phyloP scores from a whole-genome alignment of 768 basidiomycete species.

The Clitopilus hobsonii region DNA sequence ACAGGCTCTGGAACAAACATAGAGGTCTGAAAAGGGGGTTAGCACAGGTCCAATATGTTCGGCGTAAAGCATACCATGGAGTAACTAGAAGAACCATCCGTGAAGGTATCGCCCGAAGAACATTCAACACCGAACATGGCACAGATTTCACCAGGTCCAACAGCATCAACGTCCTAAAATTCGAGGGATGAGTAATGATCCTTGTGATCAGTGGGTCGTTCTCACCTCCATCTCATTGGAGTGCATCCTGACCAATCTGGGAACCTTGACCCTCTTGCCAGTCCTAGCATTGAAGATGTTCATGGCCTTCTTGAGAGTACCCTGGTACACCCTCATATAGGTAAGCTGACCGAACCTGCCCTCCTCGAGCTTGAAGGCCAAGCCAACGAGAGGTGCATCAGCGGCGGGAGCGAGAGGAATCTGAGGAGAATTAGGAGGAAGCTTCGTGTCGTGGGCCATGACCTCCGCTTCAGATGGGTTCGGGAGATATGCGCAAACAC shows the following conservation, averaged over 20 bases:
- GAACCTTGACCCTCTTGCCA: conserved; percentile 96
- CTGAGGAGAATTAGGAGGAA: conserved; percentile 57
- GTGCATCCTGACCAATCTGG: conserved; percentile 95
- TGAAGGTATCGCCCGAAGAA: conserved; percentile 96
- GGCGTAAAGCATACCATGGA: conserved; percentile 70
- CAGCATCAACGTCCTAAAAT: conserved; percentile 78
- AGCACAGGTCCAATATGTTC: not conserved
- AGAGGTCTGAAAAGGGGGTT: conserved; percentile 59
- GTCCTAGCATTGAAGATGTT: conserved; percentile 90
- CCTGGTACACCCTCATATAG: conserved; percentile 98
- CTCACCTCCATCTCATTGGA: conserved; percentile 97
- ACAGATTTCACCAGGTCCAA: conserved; percentile 98
- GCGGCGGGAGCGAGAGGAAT: conserved; percentile 81
- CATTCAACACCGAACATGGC: conserved; percentile 99
- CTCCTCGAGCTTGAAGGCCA: conserved; percentile 99
- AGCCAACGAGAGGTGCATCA: conserved; percentile 81
- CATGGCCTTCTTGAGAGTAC: conserved; percentile 80
- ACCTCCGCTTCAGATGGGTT: conserved; percentile 77
- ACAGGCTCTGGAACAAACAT: conserved; percentile 99
- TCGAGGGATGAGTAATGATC: not conserved
- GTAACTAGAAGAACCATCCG: conserved; percentile 81
- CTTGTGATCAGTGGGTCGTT: not conserved
- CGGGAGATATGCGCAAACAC: conserved; percentile 93
- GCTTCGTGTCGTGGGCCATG: conserved; percentile 78
- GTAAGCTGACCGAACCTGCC: conserved; percentile 96